Percentiles rank a stretch among this genome's conserved stretches.
Evolutionary conservation across 1,284 basidiomycete genomes (phyloP).

Genomic region (Anthracocystis panici-leucophaei): DNA sequence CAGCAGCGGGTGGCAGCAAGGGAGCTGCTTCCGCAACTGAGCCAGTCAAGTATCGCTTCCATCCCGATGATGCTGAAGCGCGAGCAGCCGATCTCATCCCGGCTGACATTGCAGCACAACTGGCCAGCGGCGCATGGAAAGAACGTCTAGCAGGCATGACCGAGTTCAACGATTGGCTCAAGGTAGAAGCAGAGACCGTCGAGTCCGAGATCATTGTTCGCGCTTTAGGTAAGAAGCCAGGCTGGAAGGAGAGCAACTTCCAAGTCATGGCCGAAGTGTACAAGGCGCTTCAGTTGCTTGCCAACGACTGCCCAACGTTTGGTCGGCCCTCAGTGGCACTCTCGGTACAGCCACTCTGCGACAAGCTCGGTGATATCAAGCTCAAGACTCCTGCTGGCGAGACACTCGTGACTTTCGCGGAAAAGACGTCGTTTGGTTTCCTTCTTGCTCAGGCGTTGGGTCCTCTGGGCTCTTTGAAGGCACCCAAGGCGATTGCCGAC

Average conservation of each 20-base stretch:
- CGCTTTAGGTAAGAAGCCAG: constrained; percentile 88
- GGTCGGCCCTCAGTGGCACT: constrained; percentile 86
- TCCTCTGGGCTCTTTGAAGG: constrained; percentile 74
- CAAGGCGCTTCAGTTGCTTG: constrained; percentile 74
- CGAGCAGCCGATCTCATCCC: constrained; percentile 84
- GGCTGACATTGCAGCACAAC: constrained; percentile 77
- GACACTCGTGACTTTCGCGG: constrained; percentile 82
- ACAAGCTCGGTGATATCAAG: constrained; percentile 97
- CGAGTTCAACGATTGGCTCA: constrained; percentile 86
- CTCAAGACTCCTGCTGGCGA: constrained; percentile 97
- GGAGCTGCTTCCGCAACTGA: constrained; percentile 76
- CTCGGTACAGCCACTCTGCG: constrained; percentile 84
- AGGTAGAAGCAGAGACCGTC: constrained; percentile 76
- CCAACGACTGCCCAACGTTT: constrained; percentile 84
- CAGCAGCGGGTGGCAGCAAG: constrained; percentile 72
- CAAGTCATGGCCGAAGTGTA: constrained; percentile 73
- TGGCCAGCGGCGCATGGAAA: constrained; percentile 94
- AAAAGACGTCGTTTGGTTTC: constrained; percentile 94
- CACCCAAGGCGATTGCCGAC: constrained; percentile 95
- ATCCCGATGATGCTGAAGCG: constrained; percentile 89
- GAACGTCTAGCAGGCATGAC: constrained; percentile 86
- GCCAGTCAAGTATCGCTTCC: constrained; percentile 89
- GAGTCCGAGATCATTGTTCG: constrained; percentile 92
- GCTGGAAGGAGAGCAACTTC: constrained; percentile 98
- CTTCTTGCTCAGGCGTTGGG: constrained; percentile 81